phyloP scores from a whole-genome alignment of 2,329 filamentous ascomycete genomes.

The Juglanconis oblonga region DNA sequence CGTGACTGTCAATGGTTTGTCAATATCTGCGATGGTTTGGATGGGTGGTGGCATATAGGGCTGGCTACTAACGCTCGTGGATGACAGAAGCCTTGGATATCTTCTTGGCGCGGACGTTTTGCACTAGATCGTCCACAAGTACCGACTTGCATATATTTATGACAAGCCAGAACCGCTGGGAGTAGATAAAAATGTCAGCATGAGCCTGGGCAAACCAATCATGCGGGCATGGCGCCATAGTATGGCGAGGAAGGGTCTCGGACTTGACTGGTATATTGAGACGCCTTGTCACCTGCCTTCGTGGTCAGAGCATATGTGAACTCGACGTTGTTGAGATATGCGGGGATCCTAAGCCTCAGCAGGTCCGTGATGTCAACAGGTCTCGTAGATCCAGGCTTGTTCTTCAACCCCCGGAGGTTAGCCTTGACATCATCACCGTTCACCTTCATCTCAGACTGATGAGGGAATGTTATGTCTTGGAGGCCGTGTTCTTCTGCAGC shows the following conservation, averaged over 20 bases:
- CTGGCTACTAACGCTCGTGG: slow-evolving; percentile 66
- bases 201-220: background rate
- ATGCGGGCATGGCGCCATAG: slow-evolving; percentile 1
- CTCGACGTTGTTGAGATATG: slow-evolving; percentile 73
- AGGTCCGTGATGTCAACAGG: slow-evolving; percentile 85
- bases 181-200: slow-evolving; percentile 3
- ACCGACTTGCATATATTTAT: slow-evolving; percentile 74
- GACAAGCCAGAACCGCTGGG: slow-evolving; percentile 68
- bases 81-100: slow-evolving; percentile 81
- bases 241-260: slow-evolving; percentile 13
- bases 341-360: slow-evolving; percentile 63
- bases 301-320: slow-evolving; percentile 90
- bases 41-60: background rate
- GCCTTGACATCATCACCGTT: slow-evolving; percentile 85
- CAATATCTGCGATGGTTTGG: slow-evolving; percentile 22
- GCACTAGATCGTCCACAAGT: slow-evolving; percentile 68
- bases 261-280: slow-evolving; percentile 18
- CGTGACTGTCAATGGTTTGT: slow-evolving; percentile 55
- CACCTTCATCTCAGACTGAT: slow-evolving; percentile 88
- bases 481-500: slow-evolving; percentile 59
- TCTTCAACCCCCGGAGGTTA: slow-evolving; percentile 93
- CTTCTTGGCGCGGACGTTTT: slow-evolving; percentile 62
- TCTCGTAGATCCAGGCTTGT: slow-evolving; percentile 90
- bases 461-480: slow-evolving; percentile 84
- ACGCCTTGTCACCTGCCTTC: slow-evolving; percentile 54